phyloP scores from a whole-genome alignment of 164 flowering plant species.

The Protea cynaroides region DNA sequence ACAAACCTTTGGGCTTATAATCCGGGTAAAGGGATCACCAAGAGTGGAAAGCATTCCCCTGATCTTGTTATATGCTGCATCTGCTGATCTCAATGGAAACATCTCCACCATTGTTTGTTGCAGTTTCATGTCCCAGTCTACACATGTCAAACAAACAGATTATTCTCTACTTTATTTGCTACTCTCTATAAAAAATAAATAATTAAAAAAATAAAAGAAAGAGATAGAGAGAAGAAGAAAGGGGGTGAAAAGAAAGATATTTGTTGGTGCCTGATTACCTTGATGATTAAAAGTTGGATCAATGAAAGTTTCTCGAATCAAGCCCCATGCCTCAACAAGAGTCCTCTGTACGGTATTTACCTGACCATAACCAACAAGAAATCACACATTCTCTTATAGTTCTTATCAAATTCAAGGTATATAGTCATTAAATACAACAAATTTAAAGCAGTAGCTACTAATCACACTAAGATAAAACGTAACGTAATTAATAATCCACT shows the following conservation, averaged over 20 bases:
- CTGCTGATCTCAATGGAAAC: slow-evolving; percentile 82
- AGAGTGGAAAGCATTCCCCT: slow-evolving; percentile 92
- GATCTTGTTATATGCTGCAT: slow-evolving; percentile 89
- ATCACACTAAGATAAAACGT: not conserved
- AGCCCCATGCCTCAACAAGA: slow-evolving; percentile 93
- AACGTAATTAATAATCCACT: not conserved
- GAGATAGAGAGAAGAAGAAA: not conserved
- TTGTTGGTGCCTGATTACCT: slow-evolving; percentile 33
- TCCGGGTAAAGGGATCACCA: slow-evolving; percentile 92
- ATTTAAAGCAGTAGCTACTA: not conserved
- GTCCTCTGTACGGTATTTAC: slow-evolving; percentile 94
- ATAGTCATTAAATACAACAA: not conserved
- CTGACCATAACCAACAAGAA: slow-evolving; percentile 25
- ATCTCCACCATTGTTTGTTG: slow-evolving; percentile 99
- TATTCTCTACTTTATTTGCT: not conserved
- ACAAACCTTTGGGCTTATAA: slow-evolving; percentile 91
- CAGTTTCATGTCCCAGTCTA: slow-evolving; percentile 93
- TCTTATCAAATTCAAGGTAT: not conserved
- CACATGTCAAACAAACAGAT: slow-evolving; percentile 7
- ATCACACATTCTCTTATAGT: not conserved
- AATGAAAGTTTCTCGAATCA: slow-evolving; percentile 84
- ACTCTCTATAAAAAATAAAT: not conserved
- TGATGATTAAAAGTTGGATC: slow-evolving; percentile 97
- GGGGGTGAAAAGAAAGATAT: not conserved
- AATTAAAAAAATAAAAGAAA: not conserved